phyloP scores from a whole-genome alignment of 352 stramenopile genomes.

The Phytophthora vignae region DNA sequence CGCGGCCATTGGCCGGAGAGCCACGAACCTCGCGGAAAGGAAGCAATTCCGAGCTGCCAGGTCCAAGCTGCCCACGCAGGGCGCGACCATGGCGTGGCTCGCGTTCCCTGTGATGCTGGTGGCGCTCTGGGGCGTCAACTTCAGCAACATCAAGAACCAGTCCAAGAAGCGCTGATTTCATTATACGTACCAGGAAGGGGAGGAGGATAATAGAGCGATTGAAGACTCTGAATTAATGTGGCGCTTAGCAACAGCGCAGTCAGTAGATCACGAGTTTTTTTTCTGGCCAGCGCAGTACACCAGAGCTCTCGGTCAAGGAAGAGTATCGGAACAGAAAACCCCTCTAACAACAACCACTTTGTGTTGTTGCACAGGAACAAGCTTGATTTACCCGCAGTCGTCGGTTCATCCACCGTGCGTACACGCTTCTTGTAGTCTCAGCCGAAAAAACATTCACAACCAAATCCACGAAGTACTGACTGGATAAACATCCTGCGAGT shows the following conservation, averaged over 20 bases:
- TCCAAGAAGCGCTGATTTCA: conserved; percentile 46
- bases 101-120: conserved; percentile 63
- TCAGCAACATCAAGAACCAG: conserved; percentile 63
- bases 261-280: too few species aligned
- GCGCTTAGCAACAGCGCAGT: too few species aligned
- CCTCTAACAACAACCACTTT: too few species aligned
- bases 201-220: conserved; percentile 25
- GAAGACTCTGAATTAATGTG: conserved; percentile 13
- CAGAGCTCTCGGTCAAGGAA: too few species aligned
- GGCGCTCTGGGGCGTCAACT: conserved; percentile 68
- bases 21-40: conserved; percentile 69
- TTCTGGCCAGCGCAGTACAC: too few species aligned
- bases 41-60: conserved; percentile 68
- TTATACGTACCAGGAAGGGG: conserved; percentile 9
- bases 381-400: neutral
- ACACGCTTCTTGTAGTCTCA: conserved; percentile 60
- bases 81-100: conserved; percentile 66
- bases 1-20: conserved; percentile 61
- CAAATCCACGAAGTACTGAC: conserved; percentile 45
- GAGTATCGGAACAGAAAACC: too few species aligned
- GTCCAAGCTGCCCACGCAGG: conserved; percentile 68
- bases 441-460: conserved; percentile 61
- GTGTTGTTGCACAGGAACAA: neutral
- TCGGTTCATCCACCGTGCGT: too few species aligned
- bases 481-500: neutral